A percentile compares a stretch with the other conserved stretches of the same genome.
Evolutionary conservation across 2,329 filamentous ascomycete genomes (phyloP).

Genomic region (Trichophyton simii): DNA sequence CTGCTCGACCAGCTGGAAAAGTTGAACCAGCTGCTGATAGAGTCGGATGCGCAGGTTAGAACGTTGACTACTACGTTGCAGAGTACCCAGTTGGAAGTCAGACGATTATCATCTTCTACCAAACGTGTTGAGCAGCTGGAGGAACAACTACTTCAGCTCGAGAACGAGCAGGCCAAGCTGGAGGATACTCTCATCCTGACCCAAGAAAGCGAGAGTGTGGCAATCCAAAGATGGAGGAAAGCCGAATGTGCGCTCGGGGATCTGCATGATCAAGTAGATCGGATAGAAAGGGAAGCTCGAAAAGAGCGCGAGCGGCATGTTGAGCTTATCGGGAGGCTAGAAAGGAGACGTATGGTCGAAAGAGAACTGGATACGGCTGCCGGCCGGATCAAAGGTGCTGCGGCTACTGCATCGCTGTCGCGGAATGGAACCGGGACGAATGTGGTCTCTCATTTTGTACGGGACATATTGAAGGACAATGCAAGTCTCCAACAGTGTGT

Average conservation of each 20-base stretch:
- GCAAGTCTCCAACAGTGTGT: slow-evolving; percentile 86
- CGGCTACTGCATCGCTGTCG: slow-evolving; percentile 54
- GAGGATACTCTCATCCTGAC: slow-evolving; percentile 55
- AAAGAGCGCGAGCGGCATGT: slow-evolving; percentile 71
- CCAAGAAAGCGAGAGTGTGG: slow-evolving; percentile 63
- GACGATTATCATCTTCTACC: slow-evolving; percentile 60
- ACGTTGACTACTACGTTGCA: slow-evolving; percentile 64
- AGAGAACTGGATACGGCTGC: slow-evolving; percentile 68
- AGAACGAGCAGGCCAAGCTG: slow-evolving; percentile 65
- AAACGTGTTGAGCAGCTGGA: slow-evolving; percentile 67
- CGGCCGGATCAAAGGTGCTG: slow-evolving; percentile 67
- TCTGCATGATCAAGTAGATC: slow-evolving; percentile 76
- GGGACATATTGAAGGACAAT: slow-evolving; percentile 90
- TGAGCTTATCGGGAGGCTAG: slow-evolving; percentile 71
- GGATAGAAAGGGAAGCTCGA: slow-evolving; percentile 69
- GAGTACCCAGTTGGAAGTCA: slow-evolving; percentile 64
- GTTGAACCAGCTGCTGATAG: slow-evolving; percentile 64
- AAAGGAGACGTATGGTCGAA: slow-evolving; percentile 70
- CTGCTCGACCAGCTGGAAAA: slow-evolving; percentile 74
- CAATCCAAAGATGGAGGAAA: slow-evolving; percentile 70
- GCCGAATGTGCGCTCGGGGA: slow-evolving; percentile 67
- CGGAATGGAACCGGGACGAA: slow-evolving; percentile 48
- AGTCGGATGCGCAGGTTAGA: slow-evolving; percentile 69
- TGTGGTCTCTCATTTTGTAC: slow-evolving; percentile 91
- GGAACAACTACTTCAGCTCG: slow-evolving; percentile 62